phyloP scores from a whole-genome alignment of 805 yeast genomes.

The Schizosaccharomyces japonicus region DNA sequence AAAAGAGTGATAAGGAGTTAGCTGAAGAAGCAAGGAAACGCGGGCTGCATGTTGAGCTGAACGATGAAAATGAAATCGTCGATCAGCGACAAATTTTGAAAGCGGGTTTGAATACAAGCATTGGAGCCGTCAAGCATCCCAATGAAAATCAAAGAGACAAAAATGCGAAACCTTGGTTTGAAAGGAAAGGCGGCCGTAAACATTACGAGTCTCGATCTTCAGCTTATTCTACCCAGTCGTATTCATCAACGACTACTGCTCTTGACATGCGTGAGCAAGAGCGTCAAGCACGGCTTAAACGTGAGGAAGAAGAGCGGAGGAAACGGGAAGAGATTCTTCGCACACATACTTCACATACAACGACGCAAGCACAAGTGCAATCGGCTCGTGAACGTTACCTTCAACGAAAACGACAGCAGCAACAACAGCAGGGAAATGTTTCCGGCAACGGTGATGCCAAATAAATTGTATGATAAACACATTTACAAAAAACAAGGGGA shows the following conservation, averaged over 20 bases:
- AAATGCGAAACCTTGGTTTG: neutral
- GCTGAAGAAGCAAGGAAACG: neutral
- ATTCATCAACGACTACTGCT: neutral
- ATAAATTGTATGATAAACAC: too few species aligned
- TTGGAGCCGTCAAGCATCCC: neutral
- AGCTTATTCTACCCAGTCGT: neutral
- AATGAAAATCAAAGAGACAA: neutral
- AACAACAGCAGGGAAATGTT: neutral
- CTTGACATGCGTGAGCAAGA: neutral
- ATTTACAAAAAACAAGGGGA: too few species aligned
- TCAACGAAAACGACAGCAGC: conserved; percentile 11
- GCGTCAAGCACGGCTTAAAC: conserved; percentile 7
- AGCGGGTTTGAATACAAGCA: conserved; percentile 12
- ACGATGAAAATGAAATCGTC: conserved; percentile 14
- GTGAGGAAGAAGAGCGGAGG: conserved; percentile 6
- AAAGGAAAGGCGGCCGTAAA: neutral
- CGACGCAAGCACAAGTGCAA: conserved; percentile 9
- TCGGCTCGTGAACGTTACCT: conserved; percentile 14
- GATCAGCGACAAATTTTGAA: conserved; percentile 13
- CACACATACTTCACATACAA: conserved; percentile 7
- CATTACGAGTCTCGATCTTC: neutral
- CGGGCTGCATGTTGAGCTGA: conserved; percentile 10
- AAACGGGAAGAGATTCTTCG: conserved; percentile 6
- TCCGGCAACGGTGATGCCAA: too few species aligned
- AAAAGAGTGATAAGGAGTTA: neutral